Base-by-base conservation (phyloP, 352 stramenopile genomes). In the Phytophthora tubulina region DNA sequence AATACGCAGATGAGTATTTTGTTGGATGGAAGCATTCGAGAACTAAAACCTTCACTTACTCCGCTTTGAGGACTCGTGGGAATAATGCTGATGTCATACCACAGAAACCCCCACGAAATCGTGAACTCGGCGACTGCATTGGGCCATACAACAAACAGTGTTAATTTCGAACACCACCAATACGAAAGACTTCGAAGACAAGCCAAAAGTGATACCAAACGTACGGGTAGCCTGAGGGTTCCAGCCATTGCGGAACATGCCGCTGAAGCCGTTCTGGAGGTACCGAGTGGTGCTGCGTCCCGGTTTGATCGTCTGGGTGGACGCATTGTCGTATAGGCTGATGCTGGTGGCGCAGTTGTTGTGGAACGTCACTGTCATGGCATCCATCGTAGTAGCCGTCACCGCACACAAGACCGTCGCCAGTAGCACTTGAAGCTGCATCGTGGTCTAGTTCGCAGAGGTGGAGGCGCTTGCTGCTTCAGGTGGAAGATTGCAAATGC, bases 21-120 rank as follows among this genome's bases (percentile, higher is more conserved):
- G 38, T 33, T 50, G 4, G 15, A 39, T 50, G 6, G 8, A 36
- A n/a, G 36, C 3, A 1, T 27, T 13, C 10, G 17, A 52, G n/a
- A 45, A 45, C 39, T 8, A 15, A n/a, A 9, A 2, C 3, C 17
- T 21, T 44, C 15, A 54, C 70, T 60, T 74, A 78, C 70, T 38
- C 73, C 76, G 21, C 45, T 73, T 10, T 56, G 33, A 42, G 76
- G 62, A 14, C 83, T 80, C 2, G 85, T 92, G 6, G 81, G 80
- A 46, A 91, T 85, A 38, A 82, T 83, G 62, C 79, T 85, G 70
- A 91, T 91, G 62, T 89, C 81, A 66, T 87, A 91, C 83, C 81
- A 91, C 32, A 81, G 46, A 59, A 71, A 83, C 14, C 66, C 75
- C 63, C 70, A 72, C 3, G 63, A 63, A 13, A 89, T 38, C 1